Conservation (phyloP, 129 eudicot species). For the Flaveria robusta region DNA sequence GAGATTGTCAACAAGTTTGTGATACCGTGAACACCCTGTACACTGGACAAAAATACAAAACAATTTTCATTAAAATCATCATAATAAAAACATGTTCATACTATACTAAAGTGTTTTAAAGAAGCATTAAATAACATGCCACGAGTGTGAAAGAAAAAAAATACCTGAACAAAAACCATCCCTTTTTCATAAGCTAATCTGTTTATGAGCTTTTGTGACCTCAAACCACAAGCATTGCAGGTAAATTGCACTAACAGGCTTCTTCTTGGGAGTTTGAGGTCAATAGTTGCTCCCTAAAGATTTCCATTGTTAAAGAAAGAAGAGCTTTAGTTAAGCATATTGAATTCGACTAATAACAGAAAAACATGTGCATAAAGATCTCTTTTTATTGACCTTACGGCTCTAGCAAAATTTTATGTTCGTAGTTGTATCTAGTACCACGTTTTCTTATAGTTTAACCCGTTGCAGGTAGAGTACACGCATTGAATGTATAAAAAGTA, state of each 20-base stretch:
- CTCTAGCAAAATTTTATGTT: too few species aligned
- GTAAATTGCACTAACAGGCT: conserved; percentile 80
- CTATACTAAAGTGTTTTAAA: neutral
- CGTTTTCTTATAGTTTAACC: too few species aligned
- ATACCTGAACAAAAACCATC: conserved; percentile 85
- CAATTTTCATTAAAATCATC: neutral
- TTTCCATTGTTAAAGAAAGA: conserved; percentile 9
- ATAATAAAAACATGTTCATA: neutral
- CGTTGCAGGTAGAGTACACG: too few species aligned
- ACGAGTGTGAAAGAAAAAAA: neutral
- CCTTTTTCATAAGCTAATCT: conserved; percentile 95
- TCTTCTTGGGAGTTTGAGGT: conserved; percentile 86
- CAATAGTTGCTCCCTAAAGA: conserved; percentile 64
- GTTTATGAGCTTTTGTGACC: conserved; percentile 77
- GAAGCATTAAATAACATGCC: neutral
- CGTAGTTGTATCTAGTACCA: too few species aligned
- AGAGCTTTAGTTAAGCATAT: conserved; percentile 9
- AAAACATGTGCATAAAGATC: neutral
- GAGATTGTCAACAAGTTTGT: conserved; percentile 87
- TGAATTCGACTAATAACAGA: conserved; percentile 1
- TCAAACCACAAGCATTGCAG: conserved; percentile 76
- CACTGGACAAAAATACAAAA: conserved; percentile 44
- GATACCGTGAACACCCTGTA: conserved; percentile 79
- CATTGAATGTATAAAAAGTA: too few species aligned
- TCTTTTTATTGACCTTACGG: neutral